Base-by-base conservation (phyloP, 1,284 basidiomycete genomes). In the Apiotrichum gracile region DNA sequence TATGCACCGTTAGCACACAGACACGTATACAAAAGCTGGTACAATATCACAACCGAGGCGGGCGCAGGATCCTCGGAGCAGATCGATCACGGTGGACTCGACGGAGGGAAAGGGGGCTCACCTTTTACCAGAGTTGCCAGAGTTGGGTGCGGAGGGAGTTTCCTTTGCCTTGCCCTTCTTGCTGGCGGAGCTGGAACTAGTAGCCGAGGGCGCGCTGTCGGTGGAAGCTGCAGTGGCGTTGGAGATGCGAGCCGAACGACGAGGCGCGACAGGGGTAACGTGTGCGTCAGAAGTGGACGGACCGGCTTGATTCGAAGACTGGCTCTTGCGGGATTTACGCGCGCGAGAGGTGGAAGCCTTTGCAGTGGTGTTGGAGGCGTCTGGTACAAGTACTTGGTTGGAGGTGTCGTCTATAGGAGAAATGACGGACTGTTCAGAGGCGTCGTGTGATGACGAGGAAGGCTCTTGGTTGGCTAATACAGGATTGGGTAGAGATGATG, bases 201-300 rank as follows among this genome's bases (percentile, higher is more conserved):
- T 5, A 13, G 41, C 19, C 27, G 51, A 14, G 14, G 57, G 35
- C 8, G 49, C 44, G n/a, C 44, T 43, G 7, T 55, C 60, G 14
- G 55, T 39, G 16, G 60, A 49, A 9, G 49, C 44, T 9, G 51
- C 49, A 29, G 60, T 52, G 22, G 56, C 54, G 38, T 60, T 47
- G 10, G 66, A 68, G 19, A 70, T 52, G 12, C 68, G 65, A 24
- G 68, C 58, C 5, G 68, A 70, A 22, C 68, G 66, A 31, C 68
- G 66, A 24, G 50, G 59, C 1, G 43, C 33, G 27, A 31, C 35
- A 27, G 45, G 29, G 31, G 58, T 50, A 35, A n/a, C 25, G 39
- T 42, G 31, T 35, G 50, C 42, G 38, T 33, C 25, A 21, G 38
- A 26, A 12, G 47, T 41, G 19, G 47, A 49, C 16, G 34, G 10